These are phyloP conservation scores for Kalanchoe fedtschenkoi DNA, from an alignment of 164 flowering plant species.

Conservation along the genomic window DNA sequence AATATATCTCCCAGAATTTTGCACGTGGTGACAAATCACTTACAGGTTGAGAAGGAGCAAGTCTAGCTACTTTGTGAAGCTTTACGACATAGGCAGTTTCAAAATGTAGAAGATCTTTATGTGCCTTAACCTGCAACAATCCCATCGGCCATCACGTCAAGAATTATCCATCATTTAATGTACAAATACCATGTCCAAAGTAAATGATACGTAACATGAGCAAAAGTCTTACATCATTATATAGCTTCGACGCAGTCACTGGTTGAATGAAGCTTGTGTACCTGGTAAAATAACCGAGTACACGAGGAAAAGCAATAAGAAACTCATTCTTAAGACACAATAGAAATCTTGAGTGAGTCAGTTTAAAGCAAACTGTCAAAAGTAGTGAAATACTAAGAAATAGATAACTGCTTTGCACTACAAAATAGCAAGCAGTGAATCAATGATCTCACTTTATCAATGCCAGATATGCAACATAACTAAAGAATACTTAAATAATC, in stretches of 20 bases:
- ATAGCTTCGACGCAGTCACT: constrained; percentile 72
- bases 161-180: not conserved
- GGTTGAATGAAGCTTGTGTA: constrained; percentile 97
- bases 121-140: constrained; percentile 64
- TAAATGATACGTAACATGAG: too few species aligned
- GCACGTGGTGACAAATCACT: constrained; percentile 12
- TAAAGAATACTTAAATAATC: not conserved
- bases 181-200: not conserved
- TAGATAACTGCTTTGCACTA: not conserved
- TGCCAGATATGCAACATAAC: not conserved
- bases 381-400: not conserved
- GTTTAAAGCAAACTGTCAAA: not conserved
- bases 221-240: constrained; percentile 60
- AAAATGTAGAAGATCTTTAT: constrained; percentile 79
- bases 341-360: not conserved
- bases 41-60: constrained; percentile 82
- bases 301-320: not conserved
- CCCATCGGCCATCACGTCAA: constrained; percentile 9
- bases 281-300: constrained; percentile 28
- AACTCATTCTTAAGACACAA: not conserved
- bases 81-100: constrained; percentile 99
- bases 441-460: not conserved
- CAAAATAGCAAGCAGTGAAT: not conserved
- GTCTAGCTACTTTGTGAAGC: constrained; percentile 77
- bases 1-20: not conserved